A percentile compares a stretch with the other conserved stretches of the same genome.
Conservation (phyloP, 2,329 filamentous ascomycete species). For the Aureobasidium subglaciale region DNA sequence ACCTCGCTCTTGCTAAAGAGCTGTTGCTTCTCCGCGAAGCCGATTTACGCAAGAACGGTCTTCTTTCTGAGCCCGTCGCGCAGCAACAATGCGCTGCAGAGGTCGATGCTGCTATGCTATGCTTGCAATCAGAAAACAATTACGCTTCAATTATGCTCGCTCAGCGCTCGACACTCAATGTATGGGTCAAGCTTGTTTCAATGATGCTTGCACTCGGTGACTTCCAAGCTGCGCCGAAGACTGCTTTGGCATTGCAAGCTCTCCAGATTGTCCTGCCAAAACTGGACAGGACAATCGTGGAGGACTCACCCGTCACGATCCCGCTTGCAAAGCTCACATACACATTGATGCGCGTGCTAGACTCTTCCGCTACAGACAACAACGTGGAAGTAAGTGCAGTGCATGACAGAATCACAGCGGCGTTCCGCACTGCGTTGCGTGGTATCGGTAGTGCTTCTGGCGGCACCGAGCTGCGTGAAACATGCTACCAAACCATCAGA, state of each 20-base stretch:
- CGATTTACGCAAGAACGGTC: constrained; percentile 46
- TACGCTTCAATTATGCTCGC: constrained; percentile 48
- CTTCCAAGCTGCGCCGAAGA: constrained; percentile 63
- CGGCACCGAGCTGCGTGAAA: constrained; percentile 57
- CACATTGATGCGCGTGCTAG: constrained; percentile 63
- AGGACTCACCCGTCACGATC: constrained; percentile 61
- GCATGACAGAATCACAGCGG: constrained; percentile 81
- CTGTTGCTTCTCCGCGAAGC: constrained; percentile 63
- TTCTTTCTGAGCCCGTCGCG: constrained; percentile 24
- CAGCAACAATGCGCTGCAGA: constrained; percentile 48
- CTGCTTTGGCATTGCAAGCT: constrained; percentile 75
- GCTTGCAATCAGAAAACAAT: constrained; percentile 57
- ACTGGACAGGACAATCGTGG: constrained; percentile 67
- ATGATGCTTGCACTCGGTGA: constrained; percentile 79
- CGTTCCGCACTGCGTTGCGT: constrained; percentile 80
- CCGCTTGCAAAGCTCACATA: constrained; percentile 73
- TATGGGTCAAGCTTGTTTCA: constrained; percentile 79
- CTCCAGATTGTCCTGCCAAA: constrained; percentile 84
- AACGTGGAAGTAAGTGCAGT: constrained; percentile 51
- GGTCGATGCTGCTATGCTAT: constrained; percentile 53
- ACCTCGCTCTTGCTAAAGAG: constrained; percentile 64
- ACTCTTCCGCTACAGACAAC: constrained; percentile 44
- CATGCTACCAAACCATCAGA: constrained; percentile 70
- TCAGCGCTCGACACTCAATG: constrained; percentile 62
- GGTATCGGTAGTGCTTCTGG: constrained; percentile 15